phyloP scores from a whole-genome alignment of 2,329 filamentous ascomycete species.

The Arthroderma uncinatum region DNA sequence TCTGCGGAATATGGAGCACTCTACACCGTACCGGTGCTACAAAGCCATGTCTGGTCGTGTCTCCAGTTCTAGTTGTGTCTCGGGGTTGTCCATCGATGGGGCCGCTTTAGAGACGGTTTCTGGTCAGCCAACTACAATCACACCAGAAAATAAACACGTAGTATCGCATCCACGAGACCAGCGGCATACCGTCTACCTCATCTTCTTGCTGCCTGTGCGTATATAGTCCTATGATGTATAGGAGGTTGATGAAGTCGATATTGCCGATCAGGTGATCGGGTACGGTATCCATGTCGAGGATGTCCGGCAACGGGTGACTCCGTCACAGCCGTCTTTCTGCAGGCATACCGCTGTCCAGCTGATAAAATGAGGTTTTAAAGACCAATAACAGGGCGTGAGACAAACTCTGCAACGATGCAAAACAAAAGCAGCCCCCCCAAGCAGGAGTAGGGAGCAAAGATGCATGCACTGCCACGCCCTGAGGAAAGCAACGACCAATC shows the following conservation, averaged over 20 bases:
- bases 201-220: no score
- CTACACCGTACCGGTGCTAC: not conserved
- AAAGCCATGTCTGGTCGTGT: not conserved
- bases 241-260: not conserved
- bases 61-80: no score
- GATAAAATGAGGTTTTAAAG: slow-evolving; percentile 3
- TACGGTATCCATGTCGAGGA: not conserved
- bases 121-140: not conserved
- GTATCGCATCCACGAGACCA: not conserved
- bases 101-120: not conserved
- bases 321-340: not conserved
- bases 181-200: no score
- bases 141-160: not conserved
- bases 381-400: not conserved
- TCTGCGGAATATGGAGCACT: not conserved
- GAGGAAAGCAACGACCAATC: not conserved
- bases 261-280: slow-evolving; percentile 1
- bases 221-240: not conserved
- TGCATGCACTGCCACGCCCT: not conserved
- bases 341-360: slow-evolving; percentile 1
- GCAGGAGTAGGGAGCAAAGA: not conserved
- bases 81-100: not conserved
- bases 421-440: not conserved
- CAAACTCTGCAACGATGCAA: not conserved
- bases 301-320: not conserved